Base-by-base conservation (phyloP, 2,329 filamentous ascomycete genomes). In the Ophiostoma sp. region DNA sequence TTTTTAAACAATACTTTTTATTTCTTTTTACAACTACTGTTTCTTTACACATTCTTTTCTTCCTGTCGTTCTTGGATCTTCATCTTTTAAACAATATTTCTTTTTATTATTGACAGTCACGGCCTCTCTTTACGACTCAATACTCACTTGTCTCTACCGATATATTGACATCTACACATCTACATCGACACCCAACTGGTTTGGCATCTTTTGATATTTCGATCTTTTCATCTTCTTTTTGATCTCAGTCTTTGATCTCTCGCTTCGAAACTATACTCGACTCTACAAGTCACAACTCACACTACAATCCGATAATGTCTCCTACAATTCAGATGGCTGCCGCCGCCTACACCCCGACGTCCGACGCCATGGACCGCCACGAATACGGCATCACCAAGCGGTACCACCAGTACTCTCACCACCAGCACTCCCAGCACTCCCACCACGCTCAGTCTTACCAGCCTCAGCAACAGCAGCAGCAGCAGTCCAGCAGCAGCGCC, bases 301-400 rank as follows among this genome's bases (percentile, higher is more conserved):
- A 41, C 23, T 31, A 35, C 31, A 64, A 20, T 36, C 31, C 4
- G 54, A 70, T 33, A 73, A 85, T 88, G 84, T 83, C 85, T 78
- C 83, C 82, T 67, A 81, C 82, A 36, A 79, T 81, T 75, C 82
- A 83, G 73, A 79, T 84, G 75, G 78, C 81, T 41, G 79, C 82
- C 39, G 76, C 79, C 48, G 77, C 81, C 54, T 87, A 86, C 75
- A 81, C 81, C 57, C 83, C 83, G 36, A 82, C 82, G 31, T 83
- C 83, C 70, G 86, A 88, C 76, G 80, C 80, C 72, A 81, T 86
- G 76, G 83, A 85, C 72, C 84, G 85, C 73, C 85, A 87, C 73
- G 85, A 86, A 27, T 87, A 85, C 75, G 83, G 86, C 69, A 81
- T 89, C 77, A 81, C 82, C 71, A 90, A 91, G 80, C 65, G 65